Base-by-base conservation (phyloP, 352 stramenopile genomes). In the Globisporangium spiculum region DNA sequence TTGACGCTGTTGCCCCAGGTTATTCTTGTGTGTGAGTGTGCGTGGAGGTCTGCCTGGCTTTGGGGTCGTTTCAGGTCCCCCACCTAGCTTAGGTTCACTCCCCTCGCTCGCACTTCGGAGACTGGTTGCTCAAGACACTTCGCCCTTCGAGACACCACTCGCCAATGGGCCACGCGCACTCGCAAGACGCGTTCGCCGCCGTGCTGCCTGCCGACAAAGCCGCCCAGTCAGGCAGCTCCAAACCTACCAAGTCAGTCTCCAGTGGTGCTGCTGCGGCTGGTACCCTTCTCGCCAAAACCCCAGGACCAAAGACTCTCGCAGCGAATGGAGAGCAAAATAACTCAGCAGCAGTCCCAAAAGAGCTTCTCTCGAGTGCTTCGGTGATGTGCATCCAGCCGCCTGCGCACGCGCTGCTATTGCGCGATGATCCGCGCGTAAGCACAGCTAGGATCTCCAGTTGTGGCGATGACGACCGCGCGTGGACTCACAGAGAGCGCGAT, bases 311-410 rank as follows among this genome's bases (percentile, higher is more conserved):
- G 26, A 12, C 24, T 9, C 24, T n/a, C 26, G 4, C 53, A 20
- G 38, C 3, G 12, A 46, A 46, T 6, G 14, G 4, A 1, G 38
- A 20, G 5, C 38, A 20, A 20, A 46, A 5, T 20, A 12, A 6
- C 12, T 6, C 38, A 20, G 12, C 12, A 4, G 3, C 9, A 41
- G 36, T 12, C 3, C 9, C 9, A 14, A 41, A 41, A 14, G 36
- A 41, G 36, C 27, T 30, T 38, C 38, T 6, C 38, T 14, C 38
- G 14, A 44, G 14, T 16, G 36, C 8, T 14, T 44, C 36, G 12
- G 4, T 32, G 1, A 26, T 54, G 41, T 56, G n/a, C 4, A 70
- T 70, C 65, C 30, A 60, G 38, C 46, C 65, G 10, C 65, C 65
- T 16, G 44, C 65, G 1, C 56, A 70, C 20, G 56, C 65, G 4